Conservation (phyloP, 2,329 filamentous ascomycete species). For the Stagonosporopsis vannaccii region DNA sequence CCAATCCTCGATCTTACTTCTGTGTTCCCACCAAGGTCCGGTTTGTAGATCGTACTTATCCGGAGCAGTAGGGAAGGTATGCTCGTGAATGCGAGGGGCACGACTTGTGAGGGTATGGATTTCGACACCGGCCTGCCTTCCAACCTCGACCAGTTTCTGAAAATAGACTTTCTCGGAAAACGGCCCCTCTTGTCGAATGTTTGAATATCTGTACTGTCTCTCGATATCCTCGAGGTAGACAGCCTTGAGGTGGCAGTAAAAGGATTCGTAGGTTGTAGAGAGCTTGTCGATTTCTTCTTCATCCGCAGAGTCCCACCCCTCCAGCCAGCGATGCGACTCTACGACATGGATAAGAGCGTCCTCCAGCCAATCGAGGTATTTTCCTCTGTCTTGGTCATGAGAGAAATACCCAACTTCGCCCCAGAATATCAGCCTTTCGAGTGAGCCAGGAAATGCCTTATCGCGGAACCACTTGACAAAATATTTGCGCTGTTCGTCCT, state of each 20-base stretch:
- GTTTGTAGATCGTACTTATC: slow-evolving; percentile 10
- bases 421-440: slow-evolving; percentile 15
- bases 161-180: slow-evolving; percentile 8
- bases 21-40: slow-evolving; percentile 15
- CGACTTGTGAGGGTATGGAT: slow-evolving; percentile 20
- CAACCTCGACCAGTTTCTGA: slow-evolving; percentile 9
- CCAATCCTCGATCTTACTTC: slow-evolving; percentile 14
- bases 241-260: background rate
- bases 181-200: background rate
- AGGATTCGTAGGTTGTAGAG: background rate
- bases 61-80: slow-evolving; percentile 15
- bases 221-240: slow-evolving; percentile 15
- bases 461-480: slow-evolving; percentile 7
- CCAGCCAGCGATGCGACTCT: slow-evolving; percentile 4
- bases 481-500: background rate
- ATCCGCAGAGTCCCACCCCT: background rate
- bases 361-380: slow-evolving; percentile 3
- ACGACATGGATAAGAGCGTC: slow-evolving; percentile 8
- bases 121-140: slow-evolving; percentile 11
- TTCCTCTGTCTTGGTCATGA: background rate
- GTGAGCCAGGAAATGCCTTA: background rate
- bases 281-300: background rate
- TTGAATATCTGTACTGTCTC: background rate
- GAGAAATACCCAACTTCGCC: background rate
- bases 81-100: background rate